Conservation (phyloP, 2,329 filamentous ascomycete species). For the Aureobasidium sp. region DNA sequence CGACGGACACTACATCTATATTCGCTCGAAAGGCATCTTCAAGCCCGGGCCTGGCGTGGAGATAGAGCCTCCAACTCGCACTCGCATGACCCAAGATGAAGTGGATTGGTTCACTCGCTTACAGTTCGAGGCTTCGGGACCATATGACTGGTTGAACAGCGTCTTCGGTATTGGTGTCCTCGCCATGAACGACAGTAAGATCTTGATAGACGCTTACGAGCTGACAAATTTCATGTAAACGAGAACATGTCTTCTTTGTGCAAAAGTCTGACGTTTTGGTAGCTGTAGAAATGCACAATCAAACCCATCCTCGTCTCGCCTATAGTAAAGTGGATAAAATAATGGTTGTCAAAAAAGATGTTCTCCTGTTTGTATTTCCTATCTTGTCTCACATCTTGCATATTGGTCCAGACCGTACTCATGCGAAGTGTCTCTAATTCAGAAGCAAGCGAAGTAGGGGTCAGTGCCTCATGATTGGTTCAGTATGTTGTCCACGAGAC, state of each 20-base stretch:
- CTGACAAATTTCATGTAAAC: slow-evolving; percentile 20
- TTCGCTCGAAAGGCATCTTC: slow-evolving; percentile 21
- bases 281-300: background rate
- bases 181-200: slow-evolving; percentile 19
- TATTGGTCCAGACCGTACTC: background rate
- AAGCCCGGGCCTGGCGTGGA: slow-evolving; percentile 5
- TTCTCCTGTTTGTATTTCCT: background rate
- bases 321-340: background rate
- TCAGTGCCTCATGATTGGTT: background rate
- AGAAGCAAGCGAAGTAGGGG: background rate
- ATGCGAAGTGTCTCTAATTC: too few species aligned
- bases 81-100: slow-evolving; percentile 19
- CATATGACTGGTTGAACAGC: slow-evolving; percentile 22
- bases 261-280: background rate
- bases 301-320: too few species aligned
- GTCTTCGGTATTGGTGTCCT: slow-evolving; percentile 22
- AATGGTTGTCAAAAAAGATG: too few species aligned
- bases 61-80: slow-evolving; percentile 1
- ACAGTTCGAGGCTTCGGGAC: slow-evolving; percentile 20
- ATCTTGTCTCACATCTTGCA: background rate
- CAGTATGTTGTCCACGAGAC: slow-evolving; percentile 4
- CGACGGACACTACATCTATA: slow-evolving; percentile 21
- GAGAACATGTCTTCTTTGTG: background rate
- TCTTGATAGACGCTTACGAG: slow-evolving; percentile 23
- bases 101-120: slow-evolving; percentile 23